A percentile compares a stretch with the other conserved stretches of the same genome.
phyloP scores from a whole-genome alignment of 805 yeast species.

The Zygoascus ofunaensis region DNA sequence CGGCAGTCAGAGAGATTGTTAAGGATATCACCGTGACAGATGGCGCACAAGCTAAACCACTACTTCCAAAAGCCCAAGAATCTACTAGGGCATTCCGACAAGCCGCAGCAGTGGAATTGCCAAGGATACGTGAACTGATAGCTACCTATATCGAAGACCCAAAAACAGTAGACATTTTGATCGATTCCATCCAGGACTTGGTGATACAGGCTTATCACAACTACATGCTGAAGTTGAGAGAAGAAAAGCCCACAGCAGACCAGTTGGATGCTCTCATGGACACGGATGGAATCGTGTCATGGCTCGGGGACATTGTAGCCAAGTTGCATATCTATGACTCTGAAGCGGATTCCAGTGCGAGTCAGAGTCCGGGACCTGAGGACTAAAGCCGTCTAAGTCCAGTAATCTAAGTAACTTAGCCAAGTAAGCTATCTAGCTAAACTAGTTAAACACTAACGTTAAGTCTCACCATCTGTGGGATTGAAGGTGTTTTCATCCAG shows the following conservation, averaged over 20 bases:
- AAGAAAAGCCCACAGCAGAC: conserved; percentile 19
- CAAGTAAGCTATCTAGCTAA: background rate
- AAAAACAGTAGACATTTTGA: conserved; percentile 40
- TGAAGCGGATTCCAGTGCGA: background rate
- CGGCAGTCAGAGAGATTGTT: conserved; percentile 41
- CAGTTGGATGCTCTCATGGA: conserved; percentile 48
- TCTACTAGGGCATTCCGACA: conserved; percentile 38
- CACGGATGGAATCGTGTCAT: conserved; percentile 48
- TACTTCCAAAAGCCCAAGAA: conserved; percentile 21
- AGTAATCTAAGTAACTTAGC: background rate
- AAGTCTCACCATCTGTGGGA: conserved; percentile 54
- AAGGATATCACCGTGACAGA: conserved; percentile 32
- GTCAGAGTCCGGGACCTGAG: background rate
- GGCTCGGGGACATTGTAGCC: conserved; percentile 33
- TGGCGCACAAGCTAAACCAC: conserved; percentile 3
- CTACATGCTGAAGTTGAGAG: conserved; percentile 35
- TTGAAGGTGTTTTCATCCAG: conserved; percentile 78
- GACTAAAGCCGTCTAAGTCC: background rate
- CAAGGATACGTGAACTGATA: conserved; percentile 46
- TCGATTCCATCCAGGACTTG: conserved; percentile 60
- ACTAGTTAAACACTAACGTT: background rate
- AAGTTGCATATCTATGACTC: conserved; percentile 8
- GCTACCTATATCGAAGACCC: conserved; percentile 47
- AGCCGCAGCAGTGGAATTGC: conserved; percentile 45
- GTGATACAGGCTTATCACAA: conserved; percentile 48